Evolutionary conservation across 1,139 yeast species (phyloP).

Genomic region (Entelexis paramagnoliae): DNA sequence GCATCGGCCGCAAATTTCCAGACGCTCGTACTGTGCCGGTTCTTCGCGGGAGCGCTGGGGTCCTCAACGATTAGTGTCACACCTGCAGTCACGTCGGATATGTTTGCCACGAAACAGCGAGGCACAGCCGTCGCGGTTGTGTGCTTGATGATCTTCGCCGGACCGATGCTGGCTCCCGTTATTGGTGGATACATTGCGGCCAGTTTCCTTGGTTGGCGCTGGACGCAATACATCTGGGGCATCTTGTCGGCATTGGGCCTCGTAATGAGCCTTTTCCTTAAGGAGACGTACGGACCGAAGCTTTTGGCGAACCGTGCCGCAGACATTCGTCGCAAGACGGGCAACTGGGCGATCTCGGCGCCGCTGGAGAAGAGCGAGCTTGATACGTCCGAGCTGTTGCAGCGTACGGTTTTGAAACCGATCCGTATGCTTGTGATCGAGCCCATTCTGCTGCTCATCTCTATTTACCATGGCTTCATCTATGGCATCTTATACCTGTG

Average conservation of each 20-base stretch:
- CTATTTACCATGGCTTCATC: conserved; percentile 56
- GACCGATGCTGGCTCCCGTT: conserved; percentile 69
- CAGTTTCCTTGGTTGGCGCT: conserved; percentile 59
- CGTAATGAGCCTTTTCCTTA: conserved; percentile 37
- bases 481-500: conserved; percentile 54
- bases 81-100: conserved; percentile 74
- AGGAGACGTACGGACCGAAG: conserved; percentile 59
- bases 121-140: conserved; percentile 61
- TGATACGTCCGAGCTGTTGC: conserved; percentile 31
- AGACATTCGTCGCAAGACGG: conserved; percentile 48
- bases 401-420: conserved; percentile 38
- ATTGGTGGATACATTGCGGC: conserved; percentile 54
- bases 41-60: conserved; percentile 65
- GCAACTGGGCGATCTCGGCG: conserved; percentile 33
- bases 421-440: conserved; percentile 39
- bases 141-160: conserved; percentile 58
- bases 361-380: conserved; percentile 18
- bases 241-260: conserved; percentile 46
- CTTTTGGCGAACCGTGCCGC: no score
- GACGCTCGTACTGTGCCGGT: conserved; percentile 63
- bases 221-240: conserved; percentile 60
- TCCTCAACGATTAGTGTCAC: conserved; percentile 61
- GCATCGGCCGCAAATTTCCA: conserved; percentile 78
- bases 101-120: conserved; percentile 51
- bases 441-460: conserved; percentile 47